Conservation (phyloP, 257 asterid species). For the Echites panduratus region DNA sequence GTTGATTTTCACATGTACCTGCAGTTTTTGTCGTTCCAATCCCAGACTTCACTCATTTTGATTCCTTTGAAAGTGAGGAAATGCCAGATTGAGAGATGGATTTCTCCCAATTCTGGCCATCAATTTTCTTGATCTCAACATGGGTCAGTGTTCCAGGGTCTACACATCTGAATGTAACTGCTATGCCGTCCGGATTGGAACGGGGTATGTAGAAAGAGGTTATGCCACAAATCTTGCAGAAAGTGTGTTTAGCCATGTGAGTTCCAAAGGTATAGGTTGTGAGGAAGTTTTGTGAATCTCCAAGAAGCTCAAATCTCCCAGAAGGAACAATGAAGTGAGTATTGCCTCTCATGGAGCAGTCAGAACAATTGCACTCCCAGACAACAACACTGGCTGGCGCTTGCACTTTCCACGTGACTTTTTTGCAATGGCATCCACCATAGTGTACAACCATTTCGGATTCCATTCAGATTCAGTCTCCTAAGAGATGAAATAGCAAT, state of each 20-base stretch:
- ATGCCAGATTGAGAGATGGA: conserved; percentile 39
- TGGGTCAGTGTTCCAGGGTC: conserved; percentile 68
- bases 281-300: conserved; percentile 54
- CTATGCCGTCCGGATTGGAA: conserved; percentile 73
- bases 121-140: conserved; percentile 55
- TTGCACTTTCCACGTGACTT: conserved; percentile 58
- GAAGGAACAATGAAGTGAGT: conserved; percentile 70
- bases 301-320: conserved; percentile 52
- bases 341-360: conserved; percentile 82
- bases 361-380: conserved; percentile 81
- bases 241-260: conserved; percentile 72
- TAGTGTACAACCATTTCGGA: conserved; percentile 40
- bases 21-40: background rate
- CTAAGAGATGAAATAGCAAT: too few relatives aligned
- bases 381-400: conserved; percentile 55
- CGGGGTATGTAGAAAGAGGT: conserved; percentile 80
- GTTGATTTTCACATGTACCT: background rate
- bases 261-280: conserved; percentile 81
- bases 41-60: conserved; percentile 1
- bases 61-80: conserved; percentile 39
- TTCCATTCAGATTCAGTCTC: conserved; percentile 25
- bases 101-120: conserved; percentile 74
- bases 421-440: conserved; percentile 89
- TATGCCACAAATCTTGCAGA: conserved; percentile 85
- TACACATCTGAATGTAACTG: conserved; percentile 50